These are phyloP conservation scores for Mycocalia duriaeana DNA, from an alignment of 1,284 basidiomycete genomes.

Conservation along the genomic window DNA sequence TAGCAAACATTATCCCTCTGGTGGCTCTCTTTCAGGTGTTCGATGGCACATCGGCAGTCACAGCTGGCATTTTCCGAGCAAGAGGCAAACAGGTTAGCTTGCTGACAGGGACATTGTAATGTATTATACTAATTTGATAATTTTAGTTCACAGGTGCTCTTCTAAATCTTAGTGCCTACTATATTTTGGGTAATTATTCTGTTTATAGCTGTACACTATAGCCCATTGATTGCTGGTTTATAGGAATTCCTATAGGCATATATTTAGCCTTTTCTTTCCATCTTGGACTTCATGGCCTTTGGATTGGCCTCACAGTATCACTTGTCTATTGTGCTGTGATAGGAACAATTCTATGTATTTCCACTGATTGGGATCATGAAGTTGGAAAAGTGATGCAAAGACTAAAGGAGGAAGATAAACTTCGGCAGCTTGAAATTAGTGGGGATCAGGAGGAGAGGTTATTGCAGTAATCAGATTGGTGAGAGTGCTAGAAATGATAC, in stretches of 20 bases:
- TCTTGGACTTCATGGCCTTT: constrained; percentile 55
- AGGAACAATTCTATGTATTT: constrained; percentile 45
- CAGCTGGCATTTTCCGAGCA: constrained; percentile 74
- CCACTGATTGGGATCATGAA: constrained; percentile 61
- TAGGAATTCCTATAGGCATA: constrained; percentile 64
- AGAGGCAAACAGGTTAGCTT: constrained; percentile 60
- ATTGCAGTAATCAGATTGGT: neutral
- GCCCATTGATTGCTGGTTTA: no score
- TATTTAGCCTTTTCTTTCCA: constrained; percentile 55
- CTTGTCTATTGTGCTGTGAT: constrained; percentile 48
- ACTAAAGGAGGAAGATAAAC: constrained; percentile 32
- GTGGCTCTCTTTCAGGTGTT: constrained; percentile 79
- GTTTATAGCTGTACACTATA: no score
- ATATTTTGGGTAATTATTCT: no score
- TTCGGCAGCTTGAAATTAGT: constrained; percentile 8
- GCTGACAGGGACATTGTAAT: neutral
- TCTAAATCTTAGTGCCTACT: constrained; percentile 67
- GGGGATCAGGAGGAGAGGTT: neutral
- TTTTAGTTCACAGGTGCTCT: constrained; percentile 55
- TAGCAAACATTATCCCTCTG: constrained; percentile 72
- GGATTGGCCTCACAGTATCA: constrained; percentile 62
- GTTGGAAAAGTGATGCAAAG: constrained; percentile 53
- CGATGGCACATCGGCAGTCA: constrained; percentile 68
- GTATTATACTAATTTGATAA: constrained; percentile 1
- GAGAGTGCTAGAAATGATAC: neutral